Evolutionary conservation across 73 alveolate genomes (phyloP).

Genomic region (Paramecium tetraurelia): DNA sequence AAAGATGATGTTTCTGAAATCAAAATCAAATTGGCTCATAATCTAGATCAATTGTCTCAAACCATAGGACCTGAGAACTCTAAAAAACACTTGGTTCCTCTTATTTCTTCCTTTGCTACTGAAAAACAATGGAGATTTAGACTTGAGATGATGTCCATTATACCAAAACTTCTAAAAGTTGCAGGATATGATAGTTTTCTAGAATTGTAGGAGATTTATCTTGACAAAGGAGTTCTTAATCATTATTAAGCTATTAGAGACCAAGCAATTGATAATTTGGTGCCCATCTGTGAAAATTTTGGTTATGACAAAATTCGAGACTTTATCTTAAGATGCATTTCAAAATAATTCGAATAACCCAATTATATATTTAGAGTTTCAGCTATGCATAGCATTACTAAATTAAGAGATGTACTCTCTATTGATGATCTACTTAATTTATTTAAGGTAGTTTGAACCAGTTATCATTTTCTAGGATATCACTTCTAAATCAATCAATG

Average conservation of each 20-base stretch:
- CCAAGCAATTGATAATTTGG: constrained; percentile 36
- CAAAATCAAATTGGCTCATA: constrained; percentile 50
- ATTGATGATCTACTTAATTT: constrained; percentile 15
- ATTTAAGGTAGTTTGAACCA: neutral
- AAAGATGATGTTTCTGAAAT: constrained; percentile 56
- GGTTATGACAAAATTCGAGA: constrained; percentile 41
- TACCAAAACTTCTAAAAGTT: constrained; percentile 43
- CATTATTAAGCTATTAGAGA: constrained; percentile 57
- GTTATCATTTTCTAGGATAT: neutral
- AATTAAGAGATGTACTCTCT: neutral
- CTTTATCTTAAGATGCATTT: neutral
- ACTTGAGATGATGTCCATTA: constrained; percentile 37
- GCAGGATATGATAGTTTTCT: constrained; percentile 41
- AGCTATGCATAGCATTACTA: constrained; percentile 31
- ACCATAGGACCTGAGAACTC: constrained; percentile 42
- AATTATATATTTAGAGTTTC: constrained; percentile 58
- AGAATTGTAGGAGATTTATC: constrained; percentile 26
- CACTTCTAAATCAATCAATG: constrained; percentile 5
- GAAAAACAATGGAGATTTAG: constrained; percentile 64
- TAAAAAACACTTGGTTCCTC: constrained; percentile 47
- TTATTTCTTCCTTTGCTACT: constrained; percentile 8
- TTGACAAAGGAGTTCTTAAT: constrained; percentile 42
- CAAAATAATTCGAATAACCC: neutral
- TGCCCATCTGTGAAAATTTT: neutral
- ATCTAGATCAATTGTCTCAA: constrained; percentile 8